Percentiles rank a stretch among this genome's conserved stretches.
Conservation (phyloP, 1,284 basidiomycete species). For the Malassezia globosa region DNA sequence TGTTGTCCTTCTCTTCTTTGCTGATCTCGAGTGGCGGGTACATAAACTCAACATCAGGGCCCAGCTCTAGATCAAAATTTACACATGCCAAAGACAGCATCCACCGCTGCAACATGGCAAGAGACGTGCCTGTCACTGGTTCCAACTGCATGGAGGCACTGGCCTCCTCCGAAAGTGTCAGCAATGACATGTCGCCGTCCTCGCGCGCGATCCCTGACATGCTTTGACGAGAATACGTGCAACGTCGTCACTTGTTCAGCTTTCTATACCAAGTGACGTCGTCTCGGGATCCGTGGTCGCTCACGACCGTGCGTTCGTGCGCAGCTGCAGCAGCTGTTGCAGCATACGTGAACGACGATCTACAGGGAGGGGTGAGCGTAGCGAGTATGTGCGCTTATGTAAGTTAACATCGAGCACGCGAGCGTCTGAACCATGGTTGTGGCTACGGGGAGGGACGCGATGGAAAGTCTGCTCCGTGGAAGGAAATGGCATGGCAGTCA, state of each 20-base stretch:
- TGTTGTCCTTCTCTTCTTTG: slow-evolving; percentile 64
- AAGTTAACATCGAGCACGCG: no score
- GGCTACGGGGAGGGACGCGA: no score
- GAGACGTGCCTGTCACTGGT: slow-evolving; percentile 3
- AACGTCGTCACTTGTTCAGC: slow-evolving; percentile 3
- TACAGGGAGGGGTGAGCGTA: no score
- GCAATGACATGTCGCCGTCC: slow-evolving; percentile 10
- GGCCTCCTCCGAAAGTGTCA: slow-evolving; percentile 5
- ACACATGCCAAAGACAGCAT: slow-evolving; percentile 42
- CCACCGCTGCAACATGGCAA: slow-evolving; percentile 42
- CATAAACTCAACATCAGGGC: slow-evolving; percentile 66
- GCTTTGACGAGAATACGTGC: background rate
- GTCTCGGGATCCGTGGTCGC: background rate
- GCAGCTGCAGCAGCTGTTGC: no score
- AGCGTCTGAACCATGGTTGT: no score
- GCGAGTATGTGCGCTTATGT: no score
- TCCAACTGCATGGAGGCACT: background rate
- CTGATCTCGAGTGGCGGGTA: slow-evolving; percentile 59
- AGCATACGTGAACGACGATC: no score
- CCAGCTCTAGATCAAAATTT: slow-evolving; percentile 51
- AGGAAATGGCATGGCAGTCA: no score
- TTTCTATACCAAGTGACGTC: background rate
- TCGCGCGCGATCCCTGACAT: background rate
- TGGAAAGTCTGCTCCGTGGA: no score
- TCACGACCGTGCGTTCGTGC: no score